Conservation (phyloP, 768 basidiomycete genomes). For the Tylopilus subfusipes region DNA sequence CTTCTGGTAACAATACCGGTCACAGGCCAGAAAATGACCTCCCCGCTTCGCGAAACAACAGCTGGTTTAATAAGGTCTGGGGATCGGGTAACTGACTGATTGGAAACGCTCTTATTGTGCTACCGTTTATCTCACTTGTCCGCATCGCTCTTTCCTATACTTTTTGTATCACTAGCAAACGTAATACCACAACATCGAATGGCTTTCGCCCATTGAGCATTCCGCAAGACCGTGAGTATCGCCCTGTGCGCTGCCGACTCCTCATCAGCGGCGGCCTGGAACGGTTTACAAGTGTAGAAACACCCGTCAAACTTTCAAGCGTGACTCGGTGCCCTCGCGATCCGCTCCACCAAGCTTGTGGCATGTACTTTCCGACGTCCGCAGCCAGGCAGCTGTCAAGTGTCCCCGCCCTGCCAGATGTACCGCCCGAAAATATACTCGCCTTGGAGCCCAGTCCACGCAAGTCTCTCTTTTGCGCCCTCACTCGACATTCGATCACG, state of each 20-base stretch:
- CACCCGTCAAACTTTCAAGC: background rate
- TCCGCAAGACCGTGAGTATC: slow-evolving; percentile 4
- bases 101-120: slow-evolving; percentile 5
- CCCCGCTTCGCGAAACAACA: slow-evolving; percentile 12
- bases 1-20: slow-evolving; percentile 7
- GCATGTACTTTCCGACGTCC: slow-evolving; percentile 85
- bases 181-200: slow-evolving; percentile 12
- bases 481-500: slow-evolving; percentile 67
- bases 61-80: slow-evolving; percentile 29
- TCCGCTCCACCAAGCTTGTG: background rate
- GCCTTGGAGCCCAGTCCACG: slow-evolving; percentile 61
- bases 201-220: slow-evolving; percentile 2
- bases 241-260: background rate
- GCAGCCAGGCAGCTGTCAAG: slow-evolving; percentile 71
- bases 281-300: background rate
- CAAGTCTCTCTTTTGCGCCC: slow-evolving; percentile 73
- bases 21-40: slow-evolving; percentile 19
- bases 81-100: slow-evolving; percentile 14
- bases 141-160: slow-evolving; percentile 15
- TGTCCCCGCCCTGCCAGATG: slow-evolving; percentile 63
- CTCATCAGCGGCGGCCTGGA: slow-evolving; percentile 7
- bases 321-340: background rate
- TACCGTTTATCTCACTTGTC: slow-evolving; percentile 17
- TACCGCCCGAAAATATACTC: slow-evolving; percentile 55
- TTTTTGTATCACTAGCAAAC: slow-evolving; percentile 33